Evolutionary conservation across 23 red algal genomes (phyloP).

Genomic region (Chondrus crispus): DNA sequence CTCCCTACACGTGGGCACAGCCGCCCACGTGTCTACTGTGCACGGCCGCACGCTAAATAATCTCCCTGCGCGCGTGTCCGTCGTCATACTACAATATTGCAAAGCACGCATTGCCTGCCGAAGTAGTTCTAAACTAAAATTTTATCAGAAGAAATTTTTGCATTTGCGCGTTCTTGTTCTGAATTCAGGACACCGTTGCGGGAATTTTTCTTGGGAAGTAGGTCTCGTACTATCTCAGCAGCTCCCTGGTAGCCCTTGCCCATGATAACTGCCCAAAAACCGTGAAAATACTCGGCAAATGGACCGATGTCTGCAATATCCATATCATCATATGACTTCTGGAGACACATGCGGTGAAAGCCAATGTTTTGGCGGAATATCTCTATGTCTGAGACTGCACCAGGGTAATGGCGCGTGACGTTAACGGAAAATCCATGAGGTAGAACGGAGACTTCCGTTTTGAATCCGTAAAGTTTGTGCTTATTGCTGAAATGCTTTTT

Average conservation of each 20-base stretch:
- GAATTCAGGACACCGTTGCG: neutral
- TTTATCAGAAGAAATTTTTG: slow-evolving; percentile 1
- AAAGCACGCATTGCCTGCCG: neutral
- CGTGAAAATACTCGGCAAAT: neutral
- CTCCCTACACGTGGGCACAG: too few species aligned
- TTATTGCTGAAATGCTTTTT: neutral
- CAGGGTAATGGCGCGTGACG: neutral
- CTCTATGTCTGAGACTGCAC: slow-evolving; percentile 1
- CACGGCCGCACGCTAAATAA: too few species aligned
- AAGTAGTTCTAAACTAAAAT: neutral
- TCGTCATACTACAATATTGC: too few species aligned
- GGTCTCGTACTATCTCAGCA: neutral
- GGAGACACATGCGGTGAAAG: neutral
- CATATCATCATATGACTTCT: neutral
- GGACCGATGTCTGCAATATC: neutral
- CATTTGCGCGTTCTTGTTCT: neutral
- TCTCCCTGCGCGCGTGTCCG: too few species aligned
- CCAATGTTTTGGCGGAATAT: slow-evolving; percentile 9
- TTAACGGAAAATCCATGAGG: neutral
- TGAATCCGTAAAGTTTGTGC: neutral
- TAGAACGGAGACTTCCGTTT: neutral
- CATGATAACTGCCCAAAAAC: neutral
- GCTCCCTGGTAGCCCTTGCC: slow-evolving; percentile 12
- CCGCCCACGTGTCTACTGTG: too few species aligned
- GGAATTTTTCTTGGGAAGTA: slow-evolving; percentile 2